Evolutionary conservation across 345 rosid genomes (phyloP).

Genomic region (Excoecaria cochinchinensis): DNA sequence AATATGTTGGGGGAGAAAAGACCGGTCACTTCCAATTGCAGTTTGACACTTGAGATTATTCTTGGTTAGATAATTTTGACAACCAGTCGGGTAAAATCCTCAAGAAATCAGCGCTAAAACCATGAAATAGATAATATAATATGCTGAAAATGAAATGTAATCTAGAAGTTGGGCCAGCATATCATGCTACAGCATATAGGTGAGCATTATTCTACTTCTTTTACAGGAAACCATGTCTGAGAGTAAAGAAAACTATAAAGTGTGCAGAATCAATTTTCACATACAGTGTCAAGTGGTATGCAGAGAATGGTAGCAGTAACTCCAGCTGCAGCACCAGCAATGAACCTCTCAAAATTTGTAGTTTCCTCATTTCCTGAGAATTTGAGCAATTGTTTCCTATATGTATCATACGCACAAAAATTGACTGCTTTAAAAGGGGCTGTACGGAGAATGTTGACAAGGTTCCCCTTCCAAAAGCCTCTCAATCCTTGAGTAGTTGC

Average conservation of each 20-base stretch:
- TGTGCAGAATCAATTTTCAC: constrained; percentile 20
- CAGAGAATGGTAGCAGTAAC: constrained; percentile 68
- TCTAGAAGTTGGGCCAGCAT: not conserved
- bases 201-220: not conserved
- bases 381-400: constrained; percentile 60
- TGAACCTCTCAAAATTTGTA: constrained; percentile 63
- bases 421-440: constrained; percentile 80
- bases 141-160: not conserved
- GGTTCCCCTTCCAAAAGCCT: constrained; percentile 81
- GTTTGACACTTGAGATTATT: not conserved
- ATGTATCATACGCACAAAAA: constrained; percentile 71
- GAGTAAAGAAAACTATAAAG: not conserved
- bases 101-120: not conserved
- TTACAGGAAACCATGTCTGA: not conserved
- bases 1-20: not conserved
- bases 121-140: not conserved
- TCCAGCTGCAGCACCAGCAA: constrained; percentile 83
- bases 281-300: constrained; percentile 68
- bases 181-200: not conserved
- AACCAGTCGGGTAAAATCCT: too few species aligned
- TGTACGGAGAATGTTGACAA: constrained; percentile 65
- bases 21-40: not conserved
- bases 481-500: constrained; percentile 56
- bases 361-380: constrained; percentile 59
- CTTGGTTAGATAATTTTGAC: not conserved